Conservation (phyloP, 169 alveolate genomes). For the Eimeria acervulina region DNA sequence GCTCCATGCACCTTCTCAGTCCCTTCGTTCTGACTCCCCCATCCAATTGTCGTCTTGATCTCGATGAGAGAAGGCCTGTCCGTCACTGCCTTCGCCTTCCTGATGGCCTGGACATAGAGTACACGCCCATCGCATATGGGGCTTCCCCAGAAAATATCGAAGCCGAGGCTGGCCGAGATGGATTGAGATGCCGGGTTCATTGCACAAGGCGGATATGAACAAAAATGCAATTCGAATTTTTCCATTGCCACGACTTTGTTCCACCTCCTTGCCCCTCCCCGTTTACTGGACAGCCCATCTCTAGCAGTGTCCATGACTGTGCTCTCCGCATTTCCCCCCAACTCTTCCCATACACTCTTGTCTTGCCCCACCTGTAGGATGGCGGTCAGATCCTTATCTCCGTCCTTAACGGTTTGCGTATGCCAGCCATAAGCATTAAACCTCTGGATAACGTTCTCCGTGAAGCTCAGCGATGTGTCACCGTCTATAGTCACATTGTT, state of each 20-base stretch:
- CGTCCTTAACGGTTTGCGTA: slow-evolving; percentile 83
- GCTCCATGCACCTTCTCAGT: slow-evolving; percentile 92
- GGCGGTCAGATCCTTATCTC: slow-evolving; percentile 32
- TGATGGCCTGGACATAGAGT: slow-evolving; percentile 81
- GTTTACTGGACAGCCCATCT: neutral
- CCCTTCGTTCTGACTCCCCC: slow-evolving; percentile 88
- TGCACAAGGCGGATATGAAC: neutral
- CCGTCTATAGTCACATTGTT: slow-evolving; percentile 91
- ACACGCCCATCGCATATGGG: neutral
- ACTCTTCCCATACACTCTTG: neutral
- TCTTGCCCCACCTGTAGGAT: slow-evolving; percentile 42
- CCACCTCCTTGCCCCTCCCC: neutral
- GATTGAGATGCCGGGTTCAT: neutral
- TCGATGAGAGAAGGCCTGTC: slow-evolving; percentile 89
- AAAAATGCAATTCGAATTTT: neutral
- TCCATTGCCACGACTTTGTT: neutral
- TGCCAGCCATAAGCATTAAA: slow-evolving; percentile 89
- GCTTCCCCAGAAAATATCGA: neutral
- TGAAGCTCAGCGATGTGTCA: slow-evolving; percentile 87
- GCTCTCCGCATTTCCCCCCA: neutral
- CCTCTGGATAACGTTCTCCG: slow-evolving; percentile 87
- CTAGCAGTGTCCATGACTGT: neutral
- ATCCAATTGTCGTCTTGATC: slow-evolving; percentile 89
- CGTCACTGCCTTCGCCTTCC: slow-evolving; percentile 88
- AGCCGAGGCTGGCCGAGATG: neutral